These are phyloP conservation scores for Pyricularia grisea DNA, from an alignment of 2,329 filamentous ascomycete species.

Conservation along the genomic window DNA sequence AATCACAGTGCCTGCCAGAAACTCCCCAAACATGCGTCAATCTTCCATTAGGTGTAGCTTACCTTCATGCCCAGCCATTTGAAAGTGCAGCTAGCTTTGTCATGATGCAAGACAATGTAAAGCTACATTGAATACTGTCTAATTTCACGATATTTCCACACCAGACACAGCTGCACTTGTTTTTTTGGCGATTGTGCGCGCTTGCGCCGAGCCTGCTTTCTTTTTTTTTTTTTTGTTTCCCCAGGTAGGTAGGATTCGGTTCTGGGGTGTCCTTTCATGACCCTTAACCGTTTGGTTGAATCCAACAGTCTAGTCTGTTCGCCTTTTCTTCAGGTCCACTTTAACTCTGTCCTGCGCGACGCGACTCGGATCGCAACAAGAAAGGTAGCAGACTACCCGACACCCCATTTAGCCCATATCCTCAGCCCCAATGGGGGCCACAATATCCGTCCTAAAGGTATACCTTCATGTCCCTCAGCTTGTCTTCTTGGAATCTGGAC, in stretches of 20 bases:
- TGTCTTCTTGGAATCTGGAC: no score
- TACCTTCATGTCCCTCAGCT: neutral
- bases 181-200: no score
- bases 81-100: neutral
- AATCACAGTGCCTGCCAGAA: neutral
- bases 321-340: neutral
- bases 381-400: neutral
- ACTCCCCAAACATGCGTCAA: neutral
- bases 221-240: neutral
- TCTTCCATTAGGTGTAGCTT: neutral
- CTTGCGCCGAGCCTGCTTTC: neutral
- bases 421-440: conserved; percentile 20
- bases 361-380: neutral
- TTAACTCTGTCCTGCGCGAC: neutral
- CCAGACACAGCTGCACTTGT: neutral
- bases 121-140: neutral
- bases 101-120: neutral
- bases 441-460: conserved; percentile 29
- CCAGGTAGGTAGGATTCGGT: neutral
- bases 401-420: conserved; percentile 5
- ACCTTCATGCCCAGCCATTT: neutral
- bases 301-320: neutral
- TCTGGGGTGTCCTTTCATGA: no score
- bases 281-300: neutral
- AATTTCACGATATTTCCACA: neutral